A percentile compares a stretch with the other conserved stretches of the same genome.
These are phyloP conservation scores for Aspergillus neotritici DNA, from an alignment of 2,329 filamentous ascomycete species.

Conservation along the genomic window DNA sequence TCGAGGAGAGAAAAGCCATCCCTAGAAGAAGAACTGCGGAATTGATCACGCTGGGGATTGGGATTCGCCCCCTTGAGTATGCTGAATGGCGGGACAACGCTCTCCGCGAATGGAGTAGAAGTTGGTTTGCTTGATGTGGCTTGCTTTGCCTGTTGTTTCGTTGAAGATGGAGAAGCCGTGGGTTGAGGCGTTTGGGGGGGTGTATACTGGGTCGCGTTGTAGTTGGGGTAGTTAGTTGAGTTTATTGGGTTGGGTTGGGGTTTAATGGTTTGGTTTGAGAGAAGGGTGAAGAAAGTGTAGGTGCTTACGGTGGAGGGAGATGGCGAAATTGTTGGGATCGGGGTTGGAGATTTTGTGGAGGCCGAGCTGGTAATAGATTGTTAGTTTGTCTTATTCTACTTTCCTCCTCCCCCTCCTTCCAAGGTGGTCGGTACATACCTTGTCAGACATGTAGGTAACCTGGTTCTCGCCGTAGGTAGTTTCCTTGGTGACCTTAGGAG, in stretches of 20 bases:
- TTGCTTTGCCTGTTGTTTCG: conserved; percentile 65
- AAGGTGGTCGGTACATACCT: conserved; percentile 27
- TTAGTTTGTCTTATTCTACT: conserved; percentile 5
- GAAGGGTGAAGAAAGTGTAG: background rate
- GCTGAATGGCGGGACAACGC: conserved; percentile 9
- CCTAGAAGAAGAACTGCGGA: background rate
- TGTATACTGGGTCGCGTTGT: conserved; percentile 64
- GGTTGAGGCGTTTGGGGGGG: conserved; percentile 80
- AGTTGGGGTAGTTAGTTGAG: background rate
- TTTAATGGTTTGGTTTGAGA: too few relatives aligned
- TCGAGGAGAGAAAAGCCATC: too few relatives aligned
- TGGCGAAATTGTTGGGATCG: conserved; percentile 64
- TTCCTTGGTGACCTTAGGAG: conserved; percentile 61
- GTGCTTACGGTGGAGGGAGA: conserved; percentile 68
- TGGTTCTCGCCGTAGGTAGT: conserved; percentile 64
- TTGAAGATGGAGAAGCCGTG: conserved; percentile 79
- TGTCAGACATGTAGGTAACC: conserved; percentile 87
- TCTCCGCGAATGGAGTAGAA: conserved; percentile 62
- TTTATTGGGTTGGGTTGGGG: background rate
- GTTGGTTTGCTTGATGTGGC: conserved; percentile 63
- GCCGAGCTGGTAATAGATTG: conserved; percentile 53
- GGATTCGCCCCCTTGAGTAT: conserved; percentile 2
- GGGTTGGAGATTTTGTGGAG: conserved; percentile 77
- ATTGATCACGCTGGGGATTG: conserved; percentile 1
- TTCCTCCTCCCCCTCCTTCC: background rate